Conservation (phyloP, 148 eudicot species). For the Limonium bicolor region DNA sequence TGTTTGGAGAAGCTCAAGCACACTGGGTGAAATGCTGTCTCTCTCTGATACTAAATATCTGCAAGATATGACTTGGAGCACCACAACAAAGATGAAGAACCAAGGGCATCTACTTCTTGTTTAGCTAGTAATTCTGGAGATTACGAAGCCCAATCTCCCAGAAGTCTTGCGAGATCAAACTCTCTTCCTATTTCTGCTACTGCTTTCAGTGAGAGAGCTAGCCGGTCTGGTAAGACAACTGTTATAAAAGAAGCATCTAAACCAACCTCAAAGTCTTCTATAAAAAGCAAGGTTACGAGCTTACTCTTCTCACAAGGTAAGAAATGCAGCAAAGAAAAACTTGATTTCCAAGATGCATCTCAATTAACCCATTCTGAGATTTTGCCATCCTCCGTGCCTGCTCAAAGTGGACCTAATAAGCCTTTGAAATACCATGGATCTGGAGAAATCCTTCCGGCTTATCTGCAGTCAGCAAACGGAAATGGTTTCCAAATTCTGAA, state of each 20-base stretch:
- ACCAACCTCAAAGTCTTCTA: conserved; percentile 40
- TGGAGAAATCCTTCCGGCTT: conserved; percentile 19
- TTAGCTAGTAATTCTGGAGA: conserved; percentile 17
- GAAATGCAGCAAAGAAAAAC: conserved; percentile 33
- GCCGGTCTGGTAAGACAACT: too few species aligned
- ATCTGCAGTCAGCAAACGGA: conserved; percentile 16
- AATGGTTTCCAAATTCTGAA: conserved; percentile 4
- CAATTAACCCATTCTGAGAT: conserved; percentile 15
- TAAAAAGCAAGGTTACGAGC: conserved; percentile 66
- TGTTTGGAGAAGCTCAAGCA: conserved; percentile 56
- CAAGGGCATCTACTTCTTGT: conserved; percentile 37
- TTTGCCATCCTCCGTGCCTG: conserved; percentile 6
- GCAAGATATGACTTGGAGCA: conserved; percentile 26
- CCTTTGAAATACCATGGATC: conserved; percentile 10
- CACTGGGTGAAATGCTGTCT: conserved; percentile 91
- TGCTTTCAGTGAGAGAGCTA: conserved; percentile 17
- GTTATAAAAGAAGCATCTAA: conserved; percentile 26
- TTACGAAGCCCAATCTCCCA: conserved; percentile 27
- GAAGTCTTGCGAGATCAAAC: conserved; percentile 62
- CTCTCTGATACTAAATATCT: conserved; percentile 53
- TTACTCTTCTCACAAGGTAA: conserved; percentile 67
- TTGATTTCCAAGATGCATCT: conserved; percentile 17
- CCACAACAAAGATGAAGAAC: conserved; percentile 14
- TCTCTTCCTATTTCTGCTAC: conserved; percentile 66
- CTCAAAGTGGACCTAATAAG: conserved; percentile 11